Evolutionary conservation across 805 yeast species (phyloP), one percentile per base, ranked within the genome.

Genomic region (Candida michaelii): DNA sequence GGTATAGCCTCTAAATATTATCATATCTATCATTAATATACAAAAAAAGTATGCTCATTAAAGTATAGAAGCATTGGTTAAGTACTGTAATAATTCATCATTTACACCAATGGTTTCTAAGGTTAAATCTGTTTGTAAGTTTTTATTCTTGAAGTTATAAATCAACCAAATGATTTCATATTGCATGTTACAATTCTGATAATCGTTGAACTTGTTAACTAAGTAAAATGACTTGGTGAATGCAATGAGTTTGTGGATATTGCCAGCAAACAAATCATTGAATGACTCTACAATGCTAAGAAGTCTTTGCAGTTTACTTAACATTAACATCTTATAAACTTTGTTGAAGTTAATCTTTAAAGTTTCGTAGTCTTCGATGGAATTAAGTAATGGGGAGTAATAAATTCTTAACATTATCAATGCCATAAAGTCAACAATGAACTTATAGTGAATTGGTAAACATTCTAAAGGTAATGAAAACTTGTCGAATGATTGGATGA

Each of bases 101-200:
- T 49, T 51, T 30, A 65, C 52, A n/a, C 69, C 73, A 43, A 56
- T 65, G 5, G 42, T 29, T 2, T 50, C 55, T 70, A 71, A 66
- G 24, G 52, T 47, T 19, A 48, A 32, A 50, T 50, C 8, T 38
- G 52, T 8, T 15, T 27, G 32, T n/a, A 42, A 27, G 4, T 40
- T 44, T 6, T 46, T 32, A 11, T 43, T 43, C 13, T 51, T 33
- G 35, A 53, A 47, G 30, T 55, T 57, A 50, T 65, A 65, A 16
- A 67, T 62, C 25, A 58, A 54, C 71, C 71, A 69, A 17, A 66
- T 60, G 54, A 70, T 48, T 50, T 70, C 76, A 48, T 66, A 67
- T 30, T 53, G 53, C 40, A 70, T 57, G 39, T 67, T 62, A 16
- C 69, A 59, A 7, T 60, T 65, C 36, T 68, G 56, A 46, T 65